Percentiles rank a stretch among this genome's conserved stretches.
phyloP scores from a whole-genome alignment of 2,329 filamentous ascomycete species.

The Trichoderma sp. region DNA sequence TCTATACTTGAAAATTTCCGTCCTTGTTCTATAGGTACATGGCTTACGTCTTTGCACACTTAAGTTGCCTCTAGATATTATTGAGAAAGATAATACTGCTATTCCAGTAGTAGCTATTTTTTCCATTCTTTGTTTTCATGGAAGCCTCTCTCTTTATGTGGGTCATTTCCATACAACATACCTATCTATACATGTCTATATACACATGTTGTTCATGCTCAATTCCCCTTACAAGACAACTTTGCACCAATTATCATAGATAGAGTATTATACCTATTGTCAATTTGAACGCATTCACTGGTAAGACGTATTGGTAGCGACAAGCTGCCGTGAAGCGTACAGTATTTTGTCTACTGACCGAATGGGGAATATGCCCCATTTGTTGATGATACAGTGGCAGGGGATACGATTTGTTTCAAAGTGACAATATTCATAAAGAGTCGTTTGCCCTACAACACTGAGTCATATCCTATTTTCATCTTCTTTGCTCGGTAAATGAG shows the following conservation, averaged over 20 bases:
- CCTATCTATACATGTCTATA: too few relatives aligned
- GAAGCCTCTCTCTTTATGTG: neutral
- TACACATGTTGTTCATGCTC: too few relatives aligned
- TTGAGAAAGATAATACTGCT: neutral
- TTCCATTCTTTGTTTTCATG: neutral
- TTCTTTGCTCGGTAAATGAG: neutral
- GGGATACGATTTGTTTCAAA: neutral
- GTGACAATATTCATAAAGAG: neutral
- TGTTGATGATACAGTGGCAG: neutral
- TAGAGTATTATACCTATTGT: neutral
- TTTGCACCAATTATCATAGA: neutral
- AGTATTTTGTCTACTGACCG: neutral
- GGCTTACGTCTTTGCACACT: neutral
- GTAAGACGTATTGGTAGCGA: neutral
- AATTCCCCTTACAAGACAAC: too few relatives aligned
- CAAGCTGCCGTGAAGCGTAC: neutral
- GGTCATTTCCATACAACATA: neutral
- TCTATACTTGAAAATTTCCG: neutral
- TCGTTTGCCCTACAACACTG: neutral
- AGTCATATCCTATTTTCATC: neutral
- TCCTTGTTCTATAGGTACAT: neutral
- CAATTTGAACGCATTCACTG: neutral
- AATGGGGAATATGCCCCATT: neutral
- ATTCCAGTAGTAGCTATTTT: too few relatives aligned
- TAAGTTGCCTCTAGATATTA: neutral